Evolutionary conservation across 495 filamentous ascomycete genomes (phyloP).

Genomic region (Penicillium dipodomyicola): DNA sequence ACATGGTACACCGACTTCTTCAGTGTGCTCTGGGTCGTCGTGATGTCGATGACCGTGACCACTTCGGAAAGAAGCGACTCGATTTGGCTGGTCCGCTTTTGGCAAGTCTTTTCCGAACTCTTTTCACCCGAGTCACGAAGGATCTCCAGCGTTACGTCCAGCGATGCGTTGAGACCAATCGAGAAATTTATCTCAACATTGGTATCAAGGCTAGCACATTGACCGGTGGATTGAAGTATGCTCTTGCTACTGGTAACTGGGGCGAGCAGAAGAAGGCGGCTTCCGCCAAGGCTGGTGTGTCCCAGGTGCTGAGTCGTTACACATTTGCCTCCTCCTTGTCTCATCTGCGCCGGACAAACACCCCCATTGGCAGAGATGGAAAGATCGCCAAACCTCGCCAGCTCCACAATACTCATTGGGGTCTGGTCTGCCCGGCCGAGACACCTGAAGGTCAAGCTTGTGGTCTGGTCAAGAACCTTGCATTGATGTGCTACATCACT

Average conservation of each 20-base stretch:
- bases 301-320: conserved; percentile 96
- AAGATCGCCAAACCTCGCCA: conserved; percentile 98
- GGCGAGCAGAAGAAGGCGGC: conserved; percentile 98
- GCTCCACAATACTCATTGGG: conserved; percentile 99
- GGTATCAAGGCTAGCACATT: conserved; percentile 89
- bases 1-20: conserved; percentile 94
- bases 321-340: conserved; percentile 95
- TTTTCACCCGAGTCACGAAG: conserved; percentile 81
- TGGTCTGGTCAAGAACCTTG: conserved; percentile 96
- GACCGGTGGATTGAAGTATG: conserved; percentile 93
- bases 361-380: conserved; percentile 93
- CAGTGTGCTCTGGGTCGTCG: conserved; percentile 87
- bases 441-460: conserved; percentile 98
- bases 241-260: conserved; percentile 98
- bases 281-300: conserved; percentile 90
- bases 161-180: conserved; percentile 81
- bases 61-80: conserved; percentile 97
- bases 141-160: conserved; percentile 89
- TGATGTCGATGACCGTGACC: conserved; percentile 94
- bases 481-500: conserved; percentile 96
- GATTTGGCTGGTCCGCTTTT: conserved; percentile 93
- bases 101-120: conserved; percentile 84
- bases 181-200: conserved; percentile 83
- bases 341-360: conserved; percentile 95
- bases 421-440: conserved; percentile 93